phyloP scores from a whole-genome alignment of 2,329 filamentous ascomycete genomes.

The Sporothrix luriei region DNA sequence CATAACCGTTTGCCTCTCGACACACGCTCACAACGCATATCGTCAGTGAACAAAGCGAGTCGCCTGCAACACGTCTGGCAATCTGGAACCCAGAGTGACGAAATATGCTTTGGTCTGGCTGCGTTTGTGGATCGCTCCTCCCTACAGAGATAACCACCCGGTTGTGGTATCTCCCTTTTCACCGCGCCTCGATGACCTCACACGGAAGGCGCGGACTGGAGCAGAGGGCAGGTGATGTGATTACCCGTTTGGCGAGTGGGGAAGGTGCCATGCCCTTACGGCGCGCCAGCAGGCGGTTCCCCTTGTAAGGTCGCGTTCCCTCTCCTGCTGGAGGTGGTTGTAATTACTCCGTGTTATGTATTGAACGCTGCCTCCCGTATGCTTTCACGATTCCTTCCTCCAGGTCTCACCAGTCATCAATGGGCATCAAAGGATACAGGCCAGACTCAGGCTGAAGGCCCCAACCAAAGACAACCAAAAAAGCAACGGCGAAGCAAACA shows the following conservation, averaged over 20 bases:
- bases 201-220: slow-evolving; percentile 28
- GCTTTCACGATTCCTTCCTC: neutral
- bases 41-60: neutral
- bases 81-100: neutral
- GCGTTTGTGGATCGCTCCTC: slow-evolving; percentile 7
- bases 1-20: neutral
- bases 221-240: slow-evolving; percentile 21
- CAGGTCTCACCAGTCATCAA: neutral
- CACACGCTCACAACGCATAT: neutral
- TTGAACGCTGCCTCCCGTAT: neutral
- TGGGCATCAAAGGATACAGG: neutral
- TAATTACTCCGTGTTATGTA: neutral
- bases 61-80: neutral
- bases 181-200: slow-evolving; percentile 17
- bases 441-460: neutral
- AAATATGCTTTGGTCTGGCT: slow-evolving; percentile 7
- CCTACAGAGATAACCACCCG: slow-evolving; percentile 16
- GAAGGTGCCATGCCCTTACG: slow-evolving; percentile 13
- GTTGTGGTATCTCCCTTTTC: neutral
- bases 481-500: neutral
- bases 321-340: neutral
- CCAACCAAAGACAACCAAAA: neutral
- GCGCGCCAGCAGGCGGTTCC: neutral
- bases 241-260: slow-evolving; percentile 26
- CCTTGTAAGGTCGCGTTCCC: neutral